Base-by-base conservation (phyloP, 2,329 filamentous ascomycete genomes). In the Aureobasidium sp. region DNA sequence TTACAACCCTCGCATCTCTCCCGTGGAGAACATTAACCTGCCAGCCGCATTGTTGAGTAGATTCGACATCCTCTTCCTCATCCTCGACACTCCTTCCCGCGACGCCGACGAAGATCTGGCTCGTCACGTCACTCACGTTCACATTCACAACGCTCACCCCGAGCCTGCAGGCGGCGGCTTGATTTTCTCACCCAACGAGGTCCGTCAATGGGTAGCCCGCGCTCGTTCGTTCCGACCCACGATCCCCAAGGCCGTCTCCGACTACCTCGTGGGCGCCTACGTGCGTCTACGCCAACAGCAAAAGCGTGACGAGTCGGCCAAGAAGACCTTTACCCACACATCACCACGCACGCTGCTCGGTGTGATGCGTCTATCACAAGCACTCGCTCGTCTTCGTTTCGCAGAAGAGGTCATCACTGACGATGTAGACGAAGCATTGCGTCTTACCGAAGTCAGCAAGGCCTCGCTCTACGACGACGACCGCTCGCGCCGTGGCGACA, bases 11-110 rank as follows among this genome's bases (percentile, higher is more conserved):
- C 90, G 91, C 64, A 88, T 99, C 68, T 96, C 93, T 0, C 94
- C 94, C 0, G 92, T 99, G 27, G 94, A 99, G 74, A 99, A 99
- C 75, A 99, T 99, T 77, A 99, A 99, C 75, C 85, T 99, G 42
- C 94, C 94, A n/a, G 94, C 94, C 19, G 94, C 94, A 21, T 84
- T 99, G 21, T 84, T 99, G 59, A 96, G 93, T 62, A 90, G 94
- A 83, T 99, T 99, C 75, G 94, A 99, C 73, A 83, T 99, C 66
- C 84, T 99, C 66, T 99, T 97, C 81, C 81, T 99, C 49, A 92
- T 99, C 68, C 87, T 99, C 62, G 94, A 99, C 77, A 96, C 90
- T 38, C 93, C 94, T 2, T 87, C 86, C 19, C 88, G 91, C 64
- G 94, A 99, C 67, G 82, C 84, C 0, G 94, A 99, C 70, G 91